Base-by-base conservation (phyloP, 2,329 filamentous ascomycete species). In the Fusarium piperis region DNA sequence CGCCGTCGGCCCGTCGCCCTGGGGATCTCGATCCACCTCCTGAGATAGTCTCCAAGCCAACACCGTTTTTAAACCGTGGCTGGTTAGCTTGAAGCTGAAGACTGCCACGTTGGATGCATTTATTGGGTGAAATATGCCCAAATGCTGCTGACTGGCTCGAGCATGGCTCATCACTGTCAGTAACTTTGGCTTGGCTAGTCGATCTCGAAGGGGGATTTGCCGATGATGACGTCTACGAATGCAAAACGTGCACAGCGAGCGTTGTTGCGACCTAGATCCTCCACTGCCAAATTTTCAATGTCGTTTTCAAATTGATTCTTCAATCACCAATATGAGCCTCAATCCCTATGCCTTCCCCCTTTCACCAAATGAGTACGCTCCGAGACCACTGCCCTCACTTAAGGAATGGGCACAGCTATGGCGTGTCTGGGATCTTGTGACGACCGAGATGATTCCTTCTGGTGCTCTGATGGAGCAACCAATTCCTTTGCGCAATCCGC, bases 261-360 rank as follows among this genome's bases (percentile, higher is more conserved):
- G 15, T 16, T 33, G 12, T 28, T 35, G 20, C 23, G 7, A 15
- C 8, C 4, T 18, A 23, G n/a, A 16, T 8, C 1, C 11, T 35
- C 30, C 5, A 2, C 30, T 13, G 6, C 10, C 3, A 5, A 1
- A 4, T 10, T 35, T 33, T 13, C 7, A n/a, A 28, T 35, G 4
- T 3, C 7, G 16, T 15, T 6, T 16, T 2, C n/a, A 53, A 16
- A 4, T 35, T 23, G 4, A 15, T 11, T 6, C 7, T 28, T 15
- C 6, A 23, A 53, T 23, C 9, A 5, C 15, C 28, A 53, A 15
- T 28, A 32, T 53, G 32, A 23, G 1, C 9, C 35, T 35, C n/a
- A 95, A 94, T 15, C 70, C 76, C 9, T 81, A 76, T 51, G 70
- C 78, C 7, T 58, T 73, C 6, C 59, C 56, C 2, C 48, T 66